Base-by-base conservation (phyloP, 1,139 yeast species). In the Magnusiomyces suaveolens region DNA sequence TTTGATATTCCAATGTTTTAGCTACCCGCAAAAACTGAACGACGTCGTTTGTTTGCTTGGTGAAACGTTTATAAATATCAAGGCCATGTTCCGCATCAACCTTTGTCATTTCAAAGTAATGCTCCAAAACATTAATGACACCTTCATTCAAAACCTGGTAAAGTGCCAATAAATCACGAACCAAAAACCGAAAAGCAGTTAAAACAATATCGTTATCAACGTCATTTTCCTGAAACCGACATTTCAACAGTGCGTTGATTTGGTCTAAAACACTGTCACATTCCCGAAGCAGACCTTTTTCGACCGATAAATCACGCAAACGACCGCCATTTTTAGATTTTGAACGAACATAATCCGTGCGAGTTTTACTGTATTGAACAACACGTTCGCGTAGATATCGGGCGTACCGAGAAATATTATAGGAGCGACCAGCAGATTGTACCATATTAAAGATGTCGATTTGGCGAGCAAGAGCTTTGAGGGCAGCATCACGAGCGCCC, bases 131-230 rank as follows among this genome's bases (percentile, higher is more conserved):
- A 64, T 89, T 90, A 61, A 92, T 90, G 43, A 92, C 96, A 32
- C 97, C 97, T 72, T 92, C 97, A 69, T 92, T 92, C 61, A 92
- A 74, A 54, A 85, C 84, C 70, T 92, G 97, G 70, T 88, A 94
- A 48, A 92, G 72, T 0, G 88, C 80, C 61, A 92, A 75, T 61
- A 92, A 75, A 69, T 92, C 98, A 64, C 86, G 86, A 12, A 90
- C 96, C 54, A 92, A 76, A 68, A 92, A 76, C 56, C 96, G 75
- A 72, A 92, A 92, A 33, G 95, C 86, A 36, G 92, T 86, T 61
- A 90, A 74, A 18, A 89, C 72, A 53, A 92, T 79, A 64, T 90
- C 97, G 69, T 90, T 90, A 62, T 82, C 83, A 54, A 87, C 77
- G 52, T 77, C 80, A 63, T 87, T 95, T 56, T 80, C 80, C 67